phyloP scores from a whole-genome alignment of 768 basidiomycete genomes.

The Termitomyces sp. region DNA sequence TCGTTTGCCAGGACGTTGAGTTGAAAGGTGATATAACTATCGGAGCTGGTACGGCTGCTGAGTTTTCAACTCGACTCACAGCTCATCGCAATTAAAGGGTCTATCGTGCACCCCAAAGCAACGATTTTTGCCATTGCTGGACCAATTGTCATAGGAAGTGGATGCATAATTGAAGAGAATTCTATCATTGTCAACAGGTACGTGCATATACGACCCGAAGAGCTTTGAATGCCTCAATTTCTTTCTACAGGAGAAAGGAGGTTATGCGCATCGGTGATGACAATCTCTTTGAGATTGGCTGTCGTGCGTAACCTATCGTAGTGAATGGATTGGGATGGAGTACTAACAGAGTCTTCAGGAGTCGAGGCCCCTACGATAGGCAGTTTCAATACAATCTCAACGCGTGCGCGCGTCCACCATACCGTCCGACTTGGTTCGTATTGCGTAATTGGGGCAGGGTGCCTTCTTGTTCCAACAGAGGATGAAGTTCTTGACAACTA shows the following conservation, averaged over 20 bases:
- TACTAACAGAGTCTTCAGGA: slow-evolving; percentile 38
- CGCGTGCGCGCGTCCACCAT: slow-evolving; percentile 78
- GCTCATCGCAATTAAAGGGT: slow-evolving; percentile 38
- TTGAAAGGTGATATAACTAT: slow-evolving; percentile 93
- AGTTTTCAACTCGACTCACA: background rate
- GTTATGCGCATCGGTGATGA: slow-evolving; percentile 92
- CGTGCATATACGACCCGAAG: background rate
- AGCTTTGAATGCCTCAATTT: background rate
- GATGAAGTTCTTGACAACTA: slow-evolving; percentile 78
- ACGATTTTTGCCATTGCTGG: slow-evolving; percentile 90
- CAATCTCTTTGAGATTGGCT: slow-evolving; percentile 92
- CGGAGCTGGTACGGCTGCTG: slow-evolving; percentile 53
- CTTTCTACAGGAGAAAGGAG: slow-evolving; percentile 53
- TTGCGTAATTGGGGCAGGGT: slow-evolving; percentile 80
- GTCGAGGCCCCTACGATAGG: slow-evolving; percentile 86
- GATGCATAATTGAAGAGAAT: slow-evolving; percentile 90
- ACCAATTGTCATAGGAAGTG: slow-evolving; percentile 82
- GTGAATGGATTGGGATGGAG: background rate
- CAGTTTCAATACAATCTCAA: slow-evolving; percentile 80
- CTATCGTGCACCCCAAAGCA: slow-evolving; percentile 90
- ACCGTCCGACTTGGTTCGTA: slow-evolving; percentile 73
- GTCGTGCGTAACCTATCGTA: slow-evolving; percentile 51
- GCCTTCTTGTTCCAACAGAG: slow-evolving; percentile 72
- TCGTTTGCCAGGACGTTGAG: slow-evolving; percentile 92
- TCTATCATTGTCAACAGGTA: slow-evolving; percentile 88